These are phyloP conservation scores for Kingdonia uniflora DNA, from an alignment of 164 flowering plant genomes.

Conservation along the genomic window DNA sequence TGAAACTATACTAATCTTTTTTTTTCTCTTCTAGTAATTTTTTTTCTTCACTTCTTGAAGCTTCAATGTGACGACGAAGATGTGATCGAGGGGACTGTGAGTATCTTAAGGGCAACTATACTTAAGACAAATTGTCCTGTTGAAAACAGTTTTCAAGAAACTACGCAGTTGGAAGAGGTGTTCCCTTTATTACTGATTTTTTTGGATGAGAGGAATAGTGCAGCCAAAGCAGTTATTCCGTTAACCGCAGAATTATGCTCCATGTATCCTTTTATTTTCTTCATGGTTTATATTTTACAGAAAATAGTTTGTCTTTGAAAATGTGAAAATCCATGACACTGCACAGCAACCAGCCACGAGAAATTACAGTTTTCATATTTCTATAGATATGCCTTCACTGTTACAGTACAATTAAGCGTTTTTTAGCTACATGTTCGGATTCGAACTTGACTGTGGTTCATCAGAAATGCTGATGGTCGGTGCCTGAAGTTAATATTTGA, in stretches of 20 bases:
- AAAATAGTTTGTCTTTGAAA: too few relatives aligned
- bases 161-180: conserved; percentile 32
- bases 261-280: conserved; percentile 24
- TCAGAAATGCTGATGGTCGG: conserved; percentile 38
- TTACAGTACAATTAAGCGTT: too few relatives aligned
- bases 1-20: background rate
- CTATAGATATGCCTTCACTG: too few relatives aligned
- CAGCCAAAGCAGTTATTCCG: conserved; percentile 57
- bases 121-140: conserved; percentile 24
- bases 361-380: too few relatives aligned
- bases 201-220: conserved; percentile 64
- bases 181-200: conserved; percentile 46
- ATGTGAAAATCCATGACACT: too few relatives aligned
- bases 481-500: conserved; percentile 51
- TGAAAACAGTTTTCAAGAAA: conserved; percentile 20
- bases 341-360: too few relatives aligned
- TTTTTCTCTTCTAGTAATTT: conserved; percentile 9
- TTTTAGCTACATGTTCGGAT: background rate
- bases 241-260: conserved; percentile 70
- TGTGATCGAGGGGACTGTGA: conserved; percentile 41
- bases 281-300: too few relatives aligned
- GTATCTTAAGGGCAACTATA: conserved; percentile 49
- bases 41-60: conserved; percentile 23
- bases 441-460: conserved; percentile 14
- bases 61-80: conserved; percentile 55